A percentile compares a stretch with the other conserved stretches of the same genome.
These are phyloP conservation scores for Bothriochloa decipiens DNA, from an alignment of 176 grass and related monocot species.

Conservation along the genomic window DNA sequence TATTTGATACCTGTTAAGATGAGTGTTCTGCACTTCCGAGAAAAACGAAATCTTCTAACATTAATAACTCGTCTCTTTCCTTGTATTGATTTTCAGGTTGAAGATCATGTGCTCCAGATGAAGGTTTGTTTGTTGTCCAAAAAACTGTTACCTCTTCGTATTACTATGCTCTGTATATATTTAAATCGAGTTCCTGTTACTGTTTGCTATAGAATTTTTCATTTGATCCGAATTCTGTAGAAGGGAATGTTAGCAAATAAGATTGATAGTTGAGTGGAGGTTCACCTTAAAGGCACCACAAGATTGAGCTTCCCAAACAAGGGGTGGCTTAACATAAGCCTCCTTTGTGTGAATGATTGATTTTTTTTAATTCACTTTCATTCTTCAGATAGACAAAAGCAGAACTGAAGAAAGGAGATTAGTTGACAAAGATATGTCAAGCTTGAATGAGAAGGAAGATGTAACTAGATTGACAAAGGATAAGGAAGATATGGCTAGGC, in stretches of 20 bases:
- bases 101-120: conserved; percentile 36
- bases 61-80: neutral
- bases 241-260: neutral
- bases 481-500: conserved; percentile 61
- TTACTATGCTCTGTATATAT: conserved; percentile 22
- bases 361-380: conserved; percentile 12
- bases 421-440: conserved; percentile 36
- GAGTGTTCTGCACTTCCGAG: neutral
- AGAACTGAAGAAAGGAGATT: conserved; percentile 39
- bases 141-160: neutral
- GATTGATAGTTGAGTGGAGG: neutral
- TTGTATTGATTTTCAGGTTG: conserved; percentile 41
- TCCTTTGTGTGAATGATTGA: neutral
- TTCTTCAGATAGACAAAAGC: conserved; percentile 45
- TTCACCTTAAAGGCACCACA: neutral
- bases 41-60: neutral
- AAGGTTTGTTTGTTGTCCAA: conserved; percentile 53
- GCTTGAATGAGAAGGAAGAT: conserved; percentile 49
- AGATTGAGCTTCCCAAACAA: neutral
- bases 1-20: neutral
- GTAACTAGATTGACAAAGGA: conserved; percentile 54
- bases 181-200: neutral
- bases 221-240: neutral
- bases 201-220: neutral
- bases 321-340: neutral